Conservation (phyloP, 1,284 basidiomycete species). For the Apiotrichum veenhuisii region DNA sequence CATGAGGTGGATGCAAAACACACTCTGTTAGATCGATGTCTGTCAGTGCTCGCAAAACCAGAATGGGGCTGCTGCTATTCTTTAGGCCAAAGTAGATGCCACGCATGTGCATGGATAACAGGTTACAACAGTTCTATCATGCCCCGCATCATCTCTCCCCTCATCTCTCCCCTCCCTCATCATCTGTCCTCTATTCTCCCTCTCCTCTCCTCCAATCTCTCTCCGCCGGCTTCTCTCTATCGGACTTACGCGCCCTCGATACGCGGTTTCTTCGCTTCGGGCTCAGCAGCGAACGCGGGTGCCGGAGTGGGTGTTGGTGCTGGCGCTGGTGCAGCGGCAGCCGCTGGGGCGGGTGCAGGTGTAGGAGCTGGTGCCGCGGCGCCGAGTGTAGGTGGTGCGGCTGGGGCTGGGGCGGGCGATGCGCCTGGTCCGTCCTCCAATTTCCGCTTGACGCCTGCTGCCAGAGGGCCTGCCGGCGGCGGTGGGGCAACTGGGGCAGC, state of each 20-base stretch:
- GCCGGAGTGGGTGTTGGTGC: no score
- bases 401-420: background rate
- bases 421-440: background rate
- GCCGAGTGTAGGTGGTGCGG: background rate
- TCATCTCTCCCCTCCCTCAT: no score
- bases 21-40: no score
- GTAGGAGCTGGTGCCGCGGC: background rate
- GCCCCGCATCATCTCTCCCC: background rate
- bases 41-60: no score
- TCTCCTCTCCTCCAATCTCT: background rate
- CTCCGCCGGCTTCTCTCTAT: background rate
- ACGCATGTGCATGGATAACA: background rate
- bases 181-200: background rate
- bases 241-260: background rate
- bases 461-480: background rate
- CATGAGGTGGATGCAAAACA: no score
- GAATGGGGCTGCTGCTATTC: no score
- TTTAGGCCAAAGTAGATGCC: background rate
- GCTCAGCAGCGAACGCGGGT: background rate
- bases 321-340: background rate
- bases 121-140: background rate
- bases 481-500: background rate
- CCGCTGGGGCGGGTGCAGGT: background rate
- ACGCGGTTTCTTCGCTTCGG: background rate
- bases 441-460: constrained; percentile 4